A percentile compares a stretch with the other conserved stretches of the same genome.
phyloP scores from a whole-genome alignment of 2,329 filamentous ascomycete species.

The Botrytis tulipae region DNA sequence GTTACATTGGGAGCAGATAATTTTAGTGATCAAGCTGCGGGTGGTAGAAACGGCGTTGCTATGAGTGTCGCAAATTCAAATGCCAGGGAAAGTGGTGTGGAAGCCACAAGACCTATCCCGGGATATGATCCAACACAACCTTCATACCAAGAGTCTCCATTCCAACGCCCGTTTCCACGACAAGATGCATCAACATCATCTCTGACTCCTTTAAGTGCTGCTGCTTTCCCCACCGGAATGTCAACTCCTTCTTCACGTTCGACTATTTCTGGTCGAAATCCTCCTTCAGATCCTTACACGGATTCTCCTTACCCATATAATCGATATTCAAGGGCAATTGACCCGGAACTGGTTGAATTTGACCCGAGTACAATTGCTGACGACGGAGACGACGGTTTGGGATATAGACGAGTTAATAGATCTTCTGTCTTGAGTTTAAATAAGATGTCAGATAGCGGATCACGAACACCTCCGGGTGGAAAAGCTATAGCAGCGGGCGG shows the following conservation, averaged over 20 bases:
- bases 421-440: constrained; percentile 49
- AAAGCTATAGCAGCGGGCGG: constrained; percentile 45
- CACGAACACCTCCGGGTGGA: constrained; percentile 33
- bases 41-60: constrained; percentile 67
- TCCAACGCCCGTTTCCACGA: constrained; percentile 12
- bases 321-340: constrained; percentile 36
- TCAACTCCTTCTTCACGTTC: constrained; percentile 35
- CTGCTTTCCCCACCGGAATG: constrained; percentile 35
- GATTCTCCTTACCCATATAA: constrained; percentile 32
- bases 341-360: constrained; percentile 34
- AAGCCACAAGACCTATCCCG: constrained; percentile 52
- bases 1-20: constrained; percentile 66
- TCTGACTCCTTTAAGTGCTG: constrained; percentile 35
- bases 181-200: constrained; percentile 33
- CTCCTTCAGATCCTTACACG: constrained; percentile 32
- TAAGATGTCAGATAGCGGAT: constrained; percentile 29
- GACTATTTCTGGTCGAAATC: constrained; percentile 30
- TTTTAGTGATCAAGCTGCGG: constrained; percentile 59
- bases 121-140: constrained; percentile 31
- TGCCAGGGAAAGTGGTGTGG: constrained; percentile 62
- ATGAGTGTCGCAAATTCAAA: constrained; percentile 63
- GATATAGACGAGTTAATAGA: constrained; percentile 51
- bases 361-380: constrained; percentile 79
- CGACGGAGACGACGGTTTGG: constrained; percentile 82
- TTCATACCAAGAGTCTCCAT: constrained; percentile 23